phyloP scores from a whole-genome alignment of 192 early-diverging fungal species.

The Podochytrium sp. region DNA sequence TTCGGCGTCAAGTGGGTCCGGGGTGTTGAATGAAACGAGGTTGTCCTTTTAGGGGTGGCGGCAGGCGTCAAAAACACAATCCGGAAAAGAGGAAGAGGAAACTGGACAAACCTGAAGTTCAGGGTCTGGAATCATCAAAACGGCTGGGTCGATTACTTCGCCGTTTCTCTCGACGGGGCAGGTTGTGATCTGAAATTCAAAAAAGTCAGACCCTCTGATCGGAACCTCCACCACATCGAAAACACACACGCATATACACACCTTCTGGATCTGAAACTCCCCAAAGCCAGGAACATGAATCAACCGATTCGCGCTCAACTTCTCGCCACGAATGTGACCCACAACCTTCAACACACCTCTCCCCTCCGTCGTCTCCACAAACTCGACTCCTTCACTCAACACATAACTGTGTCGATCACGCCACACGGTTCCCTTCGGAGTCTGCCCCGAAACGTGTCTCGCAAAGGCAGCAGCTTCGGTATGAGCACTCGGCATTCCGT shows the following conservation, averaged over 20 bases:
- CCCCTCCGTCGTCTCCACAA: constrained; percentile 50
- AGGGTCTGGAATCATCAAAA: constrained; percentile 73
- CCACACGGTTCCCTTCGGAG: constrained; percentile 82
- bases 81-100: background rate
- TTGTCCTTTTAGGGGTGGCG: constrained; percentile 62
- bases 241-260: no score
- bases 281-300: constrained; percentile 92
- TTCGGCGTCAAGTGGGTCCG: constrained; percentile 87
- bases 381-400: constrained; percentile 77
- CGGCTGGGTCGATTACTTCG: constrained; percentile 42
- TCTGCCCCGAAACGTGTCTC: constrained; percentile 77
- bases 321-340: constrained; percentile 83
- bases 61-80: background rate
- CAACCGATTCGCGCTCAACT: constrained; percentile 88
- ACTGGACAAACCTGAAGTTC: constrained; percentile 41
- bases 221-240: no score
- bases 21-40: constrained; percentile 84
- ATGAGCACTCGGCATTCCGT: constrained; percentile 59
- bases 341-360: constrained; percentile 73
- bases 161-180: constrained; percentile 46
- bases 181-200: constrained; percentile 32
- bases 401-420: constrained; percentile 88
- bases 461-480: constrained; percentile 68
- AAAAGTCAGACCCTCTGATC: constrained; percentile 21
- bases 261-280: constrained; percentile 87